These are phyloP conservation scores for Cercospora brassicicola DNA, from an alignment of 2,329 filamentous ascomycete genomes.

Conservation along the genomic window DNA sequence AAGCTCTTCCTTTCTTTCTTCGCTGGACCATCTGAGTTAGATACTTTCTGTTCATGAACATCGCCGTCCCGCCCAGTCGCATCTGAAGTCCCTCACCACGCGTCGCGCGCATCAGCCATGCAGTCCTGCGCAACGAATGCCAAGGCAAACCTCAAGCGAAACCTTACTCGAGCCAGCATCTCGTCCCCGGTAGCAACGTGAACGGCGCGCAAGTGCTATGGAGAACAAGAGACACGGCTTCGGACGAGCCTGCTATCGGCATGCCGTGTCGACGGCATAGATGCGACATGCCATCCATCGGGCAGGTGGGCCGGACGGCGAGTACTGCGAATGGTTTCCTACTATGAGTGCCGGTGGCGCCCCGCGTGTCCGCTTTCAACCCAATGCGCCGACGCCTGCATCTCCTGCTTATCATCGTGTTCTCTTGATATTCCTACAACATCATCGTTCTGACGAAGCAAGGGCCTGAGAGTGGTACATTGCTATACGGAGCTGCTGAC, in stretches of 20 bases:
- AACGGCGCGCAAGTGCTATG: background rate
- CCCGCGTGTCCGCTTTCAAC: background rate
- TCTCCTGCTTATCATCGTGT: background rate
- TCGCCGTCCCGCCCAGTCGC: too few relatives aligned
- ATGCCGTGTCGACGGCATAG: background rate
- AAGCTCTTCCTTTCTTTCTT: background rate
- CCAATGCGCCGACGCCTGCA: background rate
- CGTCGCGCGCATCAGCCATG: background rate
- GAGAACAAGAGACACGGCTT: background rate
- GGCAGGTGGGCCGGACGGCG: background rate
- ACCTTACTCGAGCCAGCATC: background rate
- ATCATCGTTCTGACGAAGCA: background rate
- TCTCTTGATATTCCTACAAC: background rate
- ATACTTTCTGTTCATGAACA: too few relatives aligned
- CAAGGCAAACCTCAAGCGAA: background rate
- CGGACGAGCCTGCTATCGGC: background rate
- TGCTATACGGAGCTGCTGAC: background rate
- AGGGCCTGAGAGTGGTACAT: background rate
- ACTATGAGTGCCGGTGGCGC: background rate
- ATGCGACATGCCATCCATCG: background rate
- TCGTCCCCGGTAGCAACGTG: background rate
- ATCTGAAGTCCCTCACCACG: too few relatives aligned
- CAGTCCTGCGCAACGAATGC: background rate
- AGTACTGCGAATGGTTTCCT: background rate
- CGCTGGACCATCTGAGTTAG: too few relatives aligned